phyloP scores from a whole-genome alignment of 2,329 filamentous ascomycete genomes.

The Cercospora citrullina region DNA sequence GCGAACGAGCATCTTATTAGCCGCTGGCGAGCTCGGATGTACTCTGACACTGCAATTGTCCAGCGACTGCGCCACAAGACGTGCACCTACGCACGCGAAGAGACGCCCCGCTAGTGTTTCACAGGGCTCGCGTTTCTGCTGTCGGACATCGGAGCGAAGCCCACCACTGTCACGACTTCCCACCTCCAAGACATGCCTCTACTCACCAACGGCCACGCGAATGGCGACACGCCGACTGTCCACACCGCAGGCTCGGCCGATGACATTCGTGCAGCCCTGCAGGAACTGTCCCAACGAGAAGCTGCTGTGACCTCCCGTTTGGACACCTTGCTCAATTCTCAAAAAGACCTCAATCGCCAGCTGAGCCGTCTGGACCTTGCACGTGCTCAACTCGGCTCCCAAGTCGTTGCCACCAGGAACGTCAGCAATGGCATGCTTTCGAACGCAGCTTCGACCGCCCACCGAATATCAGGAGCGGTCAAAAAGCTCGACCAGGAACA shows the following conservation, averaged over 20 bases:
- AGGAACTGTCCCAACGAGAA: conserved; percentile 74
- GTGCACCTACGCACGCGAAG: neutral
- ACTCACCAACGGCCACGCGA: conserved; percentile 3
- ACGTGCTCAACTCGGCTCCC: conserved; percentile 81
- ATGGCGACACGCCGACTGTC: conserved; percentile 45
- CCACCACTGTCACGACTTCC: neutral
- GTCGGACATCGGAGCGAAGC: neutral
- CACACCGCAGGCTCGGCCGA: conserved; percentile 71
- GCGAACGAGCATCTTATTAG: neutral
- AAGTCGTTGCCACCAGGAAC: conserved; percentile 77
- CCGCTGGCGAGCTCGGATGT: neutral
- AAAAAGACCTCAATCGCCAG: conserved; percentile 83
- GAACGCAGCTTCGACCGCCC: conserved; percentile 79
- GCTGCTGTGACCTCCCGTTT: conserved; percentile 71
- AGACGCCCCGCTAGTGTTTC: neutral
- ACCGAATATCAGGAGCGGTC: conserved; percentile 81
- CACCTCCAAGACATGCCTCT: conserved; percentile 8
- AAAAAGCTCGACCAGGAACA: conserved; percentile 89
- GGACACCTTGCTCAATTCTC: conserved; percentile 74
- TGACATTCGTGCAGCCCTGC: conserved; percentile 77
- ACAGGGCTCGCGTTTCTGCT: neutral
- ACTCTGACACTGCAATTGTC: neutral
- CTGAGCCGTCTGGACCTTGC: conserved; percentile 84
- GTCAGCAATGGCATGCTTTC: conserved; percentile 91
- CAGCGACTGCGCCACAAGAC: neutral